phyloP scores from a whole-genome alignment of 2,329 filamentous ascomycete species.

The Cladosporium colombiae region DNA sequence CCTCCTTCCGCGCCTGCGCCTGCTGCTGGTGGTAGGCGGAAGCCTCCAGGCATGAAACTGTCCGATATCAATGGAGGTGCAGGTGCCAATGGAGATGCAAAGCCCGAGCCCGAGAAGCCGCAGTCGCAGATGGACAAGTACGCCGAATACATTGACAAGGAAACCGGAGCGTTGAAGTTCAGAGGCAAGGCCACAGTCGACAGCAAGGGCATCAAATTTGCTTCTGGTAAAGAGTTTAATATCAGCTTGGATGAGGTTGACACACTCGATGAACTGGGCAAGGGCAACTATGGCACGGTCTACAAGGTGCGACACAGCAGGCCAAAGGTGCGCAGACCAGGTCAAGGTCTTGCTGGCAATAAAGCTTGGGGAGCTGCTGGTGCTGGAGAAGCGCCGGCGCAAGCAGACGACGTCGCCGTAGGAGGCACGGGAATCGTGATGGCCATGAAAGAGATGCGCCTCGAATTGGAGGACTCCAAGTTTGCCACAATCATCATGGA shows the following conservation, averaged over 20 bases:
- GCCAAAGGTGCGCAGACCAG: constrained; percentile 61
- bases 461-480: constrained; percentile 95
- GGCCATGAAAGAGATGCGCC: constrained; percentile 98
- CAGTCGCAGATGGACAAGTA: constrained; percentile 61
- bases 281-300: constrained; percentile 97
- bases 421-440: constrained; percentile 74
- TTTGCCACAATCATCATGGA: constrained; percentile 98
- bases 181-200: constrained; percentile 90
- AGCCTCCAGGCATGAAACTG: constrained; percentile 11
- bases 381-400: constrained; percentile 25
- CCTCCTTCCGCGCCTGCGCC: constrained; percentile 40
- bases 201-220: constrained; percentile 86
- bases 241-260: constrained; percentile 97
- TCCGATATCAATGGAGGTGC: constrained; percentile 10
- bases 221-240: constrained; percentile 82
- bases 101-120: constrained; percentile 34
- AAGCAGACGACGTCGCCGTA: constrained; percentile 30
- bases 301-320: constrained; percentile 92
- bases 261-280: constrained; percentile 87
- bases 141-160: constrained; percentile 82
- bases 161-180: constrained; percentile 89
- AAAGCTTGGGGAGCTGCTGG: constrained; percentile 44
- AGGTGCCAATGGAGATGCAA: constrained; percentile 20
- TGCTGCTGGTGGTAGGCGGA: constrained; percentile 20
- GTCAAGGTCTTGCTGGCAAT: constrained; percentile 62